Conservation (phyloP, 768 basidiomycete genomes). For the Collybia nuda region DNA sequence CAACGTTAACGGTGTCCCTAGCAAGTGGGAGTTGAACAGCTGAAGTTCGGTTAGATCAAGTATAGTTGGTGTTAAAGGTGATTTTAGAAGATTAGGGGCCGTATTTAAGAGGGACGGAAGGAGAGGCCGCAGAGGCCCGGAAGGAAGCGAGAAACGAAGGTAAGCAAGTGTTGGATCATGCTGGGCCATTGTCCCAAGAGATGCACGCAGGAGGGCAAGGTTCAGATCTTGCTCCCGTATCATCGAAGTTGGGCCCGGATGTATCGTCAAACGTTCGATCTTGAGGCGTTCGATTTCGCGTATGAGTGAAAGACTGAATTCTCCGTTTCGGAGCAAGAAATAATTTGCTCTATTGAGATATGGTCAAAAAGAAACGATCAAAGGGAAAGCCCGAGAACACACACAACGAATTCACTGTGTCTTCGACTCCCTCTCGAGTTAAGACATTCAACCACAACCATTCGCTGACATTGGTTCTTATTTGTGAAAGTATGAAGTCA, state of each 20-base stretch:
- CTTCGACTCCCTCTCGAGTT: conserved; percentile 79
- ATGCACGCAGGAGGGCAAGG: conserved; percentile 82
- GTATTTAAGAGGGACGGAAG: conserved; percentile 65
- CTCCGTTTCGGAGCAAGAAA: conserved; percentile 86
- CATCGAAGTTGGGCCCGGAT: conserved; percentile 65
- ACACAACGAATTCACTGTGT: conserved; percentile 83
- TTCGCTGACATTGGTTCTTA: conserved; percentile 82
- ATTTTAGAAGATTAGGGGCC: conserved; percentile 21
- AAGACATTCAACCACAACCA: conserved; percentile 93
- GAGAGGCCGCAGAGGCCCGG: conserved; percentile 79
- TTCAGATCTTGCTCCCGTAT: conserved; percentile 92
- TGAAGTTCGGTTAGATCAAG: conserved; percentile 34
- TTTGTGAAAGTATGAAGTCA: conserved; percentile 70
- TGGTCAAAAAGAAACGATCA: conserved; percentile 10
- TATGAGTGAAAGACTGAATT: conserved; percentile 82
- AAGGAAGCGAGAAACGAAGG: conserved; percentile 75
- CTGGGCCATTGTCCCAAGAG: conserved; percentile 85
- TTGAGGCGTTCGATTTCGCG: conserved; percentile 86
- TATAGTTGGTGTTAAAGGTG: conserved; percentile 36
- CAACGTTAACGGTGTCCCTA: conserved; percentile 76
- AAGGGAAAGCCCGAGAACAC: conserved; percentile 25
- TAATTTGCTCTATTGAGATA: conserved; percentile 69
- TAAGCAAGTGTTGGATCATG: conserved; percentile 76
- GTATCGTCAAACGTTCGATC: conserved; percentile 69
- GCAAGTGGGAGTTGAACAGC: conserved; percentile 69